Conservation (phyloP, 768 basidiomycete species). For the Hortiboletus campestris region DNA sequence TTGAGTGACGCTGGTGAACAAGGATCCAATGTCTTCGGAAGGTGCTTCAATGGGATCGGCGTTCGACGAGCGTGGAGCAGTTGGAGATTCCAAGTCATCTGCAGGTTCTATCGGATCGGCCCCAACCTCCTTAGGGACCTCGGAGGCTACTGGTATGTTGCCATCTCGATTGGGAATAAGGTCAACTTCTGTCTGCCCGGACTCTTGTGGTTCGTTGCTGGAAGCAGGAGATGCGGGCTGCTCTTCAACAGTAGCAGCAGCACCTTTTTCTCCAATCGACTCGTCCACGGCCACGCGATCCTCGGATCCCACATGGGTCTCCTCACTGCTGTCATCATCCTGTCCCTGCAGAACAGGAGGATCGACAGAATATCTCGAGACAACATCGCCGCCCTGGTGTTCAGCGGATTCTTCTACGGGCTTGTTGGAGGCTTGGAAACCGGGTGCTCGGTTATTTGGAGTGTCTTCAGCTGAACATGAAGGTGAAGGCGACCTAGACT, state of each 20-base stretch:
- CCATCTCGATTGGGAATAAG: neutral
- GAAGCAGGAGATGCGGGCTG: neutral
- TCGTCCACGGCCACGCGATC: constrained; percentile 17
- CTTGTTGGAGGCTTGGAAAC: constrained; percentile 19
- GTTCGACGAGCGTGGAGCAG: constrained; percentile 5
- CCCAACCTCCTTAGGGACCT: neutral
- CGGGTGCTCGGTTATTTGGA: constrained; percentile 31
- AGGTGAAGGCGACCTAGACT: constrained; percentile 13
- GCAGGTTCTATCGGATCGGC: constrained; percentile 46
- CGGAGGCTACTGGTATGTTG: neutral
- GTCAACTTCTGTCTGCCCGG: constrained; percentile 22
- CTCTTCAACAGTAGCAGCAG: neutral
- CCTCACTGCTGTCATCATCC: constrained; percentile 12
- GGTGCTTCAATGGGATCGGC: constrained; percentile 33
- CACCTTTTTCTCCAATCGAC: neutral
- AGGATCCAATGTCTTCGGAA: constrained; percentile 4
- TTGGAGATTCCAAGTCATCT: constrained; percentile 33
- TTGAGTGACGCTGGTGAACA: constrained; percentile 2
- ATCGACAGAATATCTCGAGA: constrained; percentile 8
- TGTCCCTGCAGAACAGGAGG: neutral
- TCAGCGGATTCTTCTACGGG: neutral
- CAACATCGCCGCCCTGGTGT: neutral
- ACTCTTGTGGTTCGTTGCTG: neutral
- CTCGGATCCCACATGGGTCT: constrained; percentile 21
- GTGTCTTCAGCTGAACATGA: constrained; percentile 28